Evolutionary conservation across 2,329 filamentous ascomycete genomes (phyloP).

Genomic region (Capronia coronata): DNA sequence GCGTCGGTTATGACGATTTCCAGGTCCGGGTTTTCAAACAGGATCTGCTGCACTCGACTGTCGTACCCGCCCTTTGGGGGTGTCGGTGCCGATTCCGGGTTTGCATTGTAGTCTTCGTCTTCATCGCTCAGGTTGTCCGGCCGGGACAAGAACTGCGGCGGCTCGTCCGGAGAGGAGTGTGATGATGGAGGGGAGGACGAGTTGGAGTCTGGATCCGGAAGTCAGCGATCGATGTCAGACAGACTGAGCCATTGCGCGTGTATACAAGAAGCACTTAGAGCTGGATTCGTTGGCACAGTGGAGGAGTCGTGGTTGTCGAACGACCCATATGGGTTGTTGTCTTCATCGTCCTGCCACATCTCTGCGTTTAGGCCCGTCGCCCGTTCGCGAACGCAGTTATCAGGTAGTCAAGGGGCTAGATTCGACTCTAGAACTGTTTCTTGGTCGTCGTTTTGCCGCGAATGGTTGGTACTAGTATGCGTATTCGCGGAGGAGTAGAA

Average conservation of each 20-base stretch:
- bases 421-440: too few relatives aligned
- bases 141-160: conserved; percentile 51
- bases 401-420: background rate
- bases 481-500: conserved; percentile 1
- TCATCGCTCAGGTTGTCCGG: conserved; percentile 53
- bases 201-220: conserved; percentile 49
- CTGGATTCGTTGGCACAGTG: conserved; percentile 12
- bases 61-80: conserved; percentile 82
- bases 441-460: too few relatives aligned
- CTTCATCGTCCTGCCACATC: conserved; percentile 96
- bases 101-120: conserved; percentile 47
- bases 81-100: conserved; percentile 42
- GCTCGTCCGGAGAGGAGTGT: conserved; percentile 61
- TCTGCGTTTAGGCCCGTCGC: conserved; percentile 29
- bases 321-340: conserved; percentile 95
- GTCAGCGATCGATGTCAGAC: conserved; percentile 11
- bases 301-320: conserved; percentile 70
- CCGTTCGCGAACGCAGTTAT: background rate
- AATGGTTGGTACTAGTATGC: background rate
- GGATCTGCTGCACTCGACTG: conserved; percentile 92
- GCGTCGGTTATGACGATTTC: conserved; percentile 90
- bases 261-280: conserved; percentile 18
- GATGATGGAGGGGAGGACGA: conserved; percentile 60
- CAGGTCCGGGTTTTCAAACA: conserved; percentile 88
- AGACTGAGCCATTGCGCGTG: background rate